These are phyloP conservation scores for Irpex rosettiformis DNA, from an alignment of 1,284 basidiomycete species.

Conservation along the genomic window DNA sequence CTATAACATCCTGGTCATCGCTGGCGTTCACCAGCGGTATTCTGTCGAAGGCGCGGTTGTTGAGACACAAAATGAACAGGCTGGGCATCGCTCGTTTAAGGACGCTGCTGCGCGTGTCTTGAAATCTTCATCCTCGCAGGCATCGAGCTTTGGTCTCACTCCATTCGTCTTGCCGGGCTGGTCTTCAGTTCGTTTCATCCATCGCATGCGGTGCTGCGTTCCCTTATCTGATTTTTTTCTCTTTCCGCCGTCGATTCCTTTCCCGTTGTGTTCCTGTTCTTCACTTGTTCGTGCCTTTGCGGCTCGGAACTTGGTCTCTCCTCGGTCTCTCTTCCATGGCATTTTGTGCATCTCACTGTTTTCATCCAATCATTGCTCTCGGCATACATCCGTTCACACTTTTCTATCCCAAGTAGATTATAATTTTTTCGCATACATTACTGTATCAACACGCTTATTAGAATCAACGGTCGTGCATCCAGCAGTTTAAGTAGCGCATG, in stretches of 20 bases:
- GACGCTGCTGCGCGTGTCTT: background rate
- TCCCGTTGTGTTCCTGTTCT: background rate
- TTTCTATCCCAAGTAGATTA: background rate
- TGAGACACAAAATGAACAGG: background rate
- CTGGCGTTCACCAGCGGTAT: background rate
- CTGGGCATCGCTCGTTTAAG: background rate
- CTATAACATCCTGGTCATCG: background rate
- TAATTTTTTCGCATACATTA: background rate
- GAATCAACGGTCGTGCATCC: background rate
- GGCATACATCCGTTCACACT: background rate
- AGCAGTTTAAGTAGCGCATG: background rate
- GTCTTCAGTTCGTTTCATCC: background rate
- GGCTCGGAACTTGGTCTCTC: background rate
- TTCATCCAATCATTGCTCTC: background rate
- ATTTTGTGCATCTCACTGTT: background rate
- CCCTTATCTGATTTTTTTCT: background rate
- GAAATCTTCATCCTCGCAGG: background rate
- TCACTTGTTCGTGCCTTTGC: background rate
- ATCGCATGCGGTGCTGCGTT: background rate
- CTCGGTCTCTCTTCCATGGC: background rate
- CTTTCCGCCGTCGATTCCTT: background rate
- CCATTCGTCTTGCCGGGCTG: background rate
- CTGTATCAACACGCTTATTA: background rate
- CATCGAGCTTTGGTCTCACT: background rate
- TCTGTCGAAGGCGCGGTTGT: background rate